These are phyloP conservation scores for Coemansia sp. DNA, from an alignment of 192 early-diverging fungal species.

Conservation along the genomic window DNA sequence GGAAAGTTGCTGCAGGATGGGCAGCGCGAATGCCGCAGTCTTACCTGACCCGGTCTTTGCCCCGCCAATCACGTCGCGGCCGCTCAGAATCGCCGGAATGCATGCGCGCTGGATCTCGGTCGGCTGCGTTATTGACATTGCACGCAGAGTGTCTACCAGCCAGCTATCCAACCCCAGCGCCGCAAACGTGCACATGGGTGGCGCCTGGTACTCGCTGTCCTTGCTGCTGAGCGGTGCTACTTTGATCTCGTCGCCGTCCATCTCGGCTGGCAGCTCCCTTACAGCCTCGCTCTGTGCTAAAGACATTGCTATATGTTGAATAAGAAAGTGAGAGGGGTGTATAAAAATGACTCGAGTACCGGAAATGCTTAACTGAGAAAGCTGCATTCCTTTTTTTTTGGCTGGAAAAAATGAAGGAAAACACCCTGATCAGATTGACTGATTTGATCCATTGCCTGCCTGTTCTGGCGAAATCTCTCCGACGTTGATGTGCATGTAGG, in stretches of 20 bases:
- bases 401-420: not conserved
- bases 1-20: slow-evolving; percentile 90
- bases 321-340: not conserved
- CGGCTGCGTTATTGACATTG: slow-evolving; percentile 80
- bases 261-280: slow-evolving; percentile 23
- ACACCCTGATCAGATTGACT: not conserved
- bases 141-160: slow-evolving; percentile 72
- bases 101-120: slow-evolving; percentile 93
- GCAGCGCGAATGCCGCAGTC: slow-evolving; percentile 96
- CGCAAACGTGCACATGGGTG: slow-evolving; percentile 57
- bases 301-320: not conserved
- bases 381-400: not conserved
- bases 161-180: slow-evolving; percentile 79
- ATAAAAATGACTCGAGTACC: too few species aligned
- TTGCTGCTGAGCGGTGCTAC: slow-evolving; percentile 16
- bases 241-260: slow-evolving; percentile 40
- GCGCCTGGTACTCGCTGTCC: slow-evolving; percentile 14
- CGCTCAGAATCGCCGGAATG: slow-evolving; percentile 72
- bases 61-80: slow-evolving; percentile 84
- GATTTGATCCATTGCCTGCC: not conserved
- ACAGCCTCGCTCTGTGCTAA: not conserved
- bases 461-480: not conserved
- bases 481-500: too few species aligned
- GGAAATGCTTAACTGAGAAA: not conserved
- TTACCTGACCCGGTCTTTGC: slow-evolving; percentile 98